Base-by-base conservation (phyloP, 2,329 filamentous ascomycete species). In the Dactylellina sp. region DNA sequence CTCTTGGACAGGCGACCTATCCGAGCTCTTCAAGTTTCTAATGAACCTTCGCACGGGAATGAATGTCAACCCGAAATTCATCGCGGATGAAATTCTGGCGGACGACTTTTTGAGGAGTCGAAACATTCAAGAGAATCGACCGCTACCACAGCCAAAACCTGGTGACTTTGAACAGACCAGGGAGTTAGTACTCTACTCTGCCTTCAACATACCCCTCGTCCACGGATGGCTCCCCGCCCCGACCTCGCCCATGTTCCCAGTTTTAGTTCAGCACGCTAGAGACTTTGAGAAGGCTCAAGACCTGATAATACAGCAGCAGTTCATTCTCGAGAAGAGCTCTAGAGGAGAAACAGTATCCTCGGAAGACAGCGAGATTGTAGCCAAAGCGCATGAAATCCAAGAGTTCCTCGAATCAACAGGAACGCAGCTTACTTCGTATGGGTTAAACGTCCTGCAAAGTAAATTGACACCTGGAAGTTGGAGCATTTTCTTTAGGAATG, bases 261-360 rank as follows among this genome's bases (percentile, higher is more conserved):
- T 93, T 0, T 87, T 98, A 76, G 84, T 86, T 35, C 86, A 93
- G 56, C 89, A 89, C 57, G 93, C 92, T 0, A 87, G 87, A 52
- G 94, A 92, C 0, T 97, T 97, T 77, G 95, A 99, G 79, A 93
- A 97, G 77, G 91, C 91, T 0, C 93, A 97, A 80, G 91, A 94
- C 76, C 84, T 98, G 0, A 87, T 96, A 53, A 87, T 89, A 20
- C 92, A 96, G 80, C 92, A 97, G 80, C 94, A 96, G 77, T 84
- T 98, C 0, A 92, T 97, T 78, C 86, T 89, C 28, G 95, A 94
- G 79, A 83, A 97, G 9, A 84, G 85, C 71, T 84, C 83, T 25
- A 80, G 80, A 1, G 80, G 81, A 24, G 84, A 84, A 9, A 89
- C 89, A 79, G 59, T 71, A 44, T 70, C 75, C 7, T 7, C 35